Evolutionary conservation across 2,329 filamentous ascomycete genomes (phyloP).

Genomic region (Beauveria pseudobassiana): DNA sequence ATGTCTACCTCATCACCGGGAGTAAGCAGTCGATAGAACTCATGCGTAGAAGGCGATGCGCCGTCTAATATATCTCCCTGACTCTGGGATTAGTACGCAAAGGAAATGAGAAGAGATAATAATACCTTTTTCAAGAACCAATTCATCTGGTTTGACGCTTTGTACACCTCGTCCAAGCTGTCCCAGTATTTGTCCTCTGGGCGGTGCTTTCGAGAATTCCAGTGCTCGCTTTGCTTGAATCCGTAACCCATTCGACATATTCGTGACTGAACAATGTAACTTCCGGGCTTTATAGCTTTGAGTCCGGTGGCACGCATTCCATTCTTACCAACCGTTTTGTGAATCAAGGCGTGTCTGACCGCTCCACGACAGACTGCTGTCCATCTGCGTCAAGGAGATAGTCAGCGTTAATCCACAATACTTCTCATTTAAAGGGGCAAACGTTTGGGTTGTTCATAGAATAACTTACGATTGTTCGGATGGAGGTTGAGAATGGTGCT

Average conservation of each 20-base stretch:
- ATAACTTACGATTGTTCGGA: conserved; percentile 27
- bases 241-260: background rate
- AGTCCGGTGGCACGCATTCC: too few relatives aligned
- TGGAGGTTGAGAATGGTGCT: conserved; percentile 23
- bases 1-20: background rate
- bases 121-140: conserved; percentile 23
- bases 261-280: background rate
- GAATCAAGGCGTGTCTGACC: conserved; percentile 14
- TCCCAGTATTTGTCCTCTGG: too few relatives aligned
- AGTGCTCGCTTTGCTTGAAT: background rate
- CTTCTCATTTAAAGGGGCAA: background rate
- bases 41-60: background rate
- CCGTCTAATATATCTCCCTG: conserved; percentile 13
- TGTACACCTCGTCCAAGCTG: background rate
- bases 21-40: background rate
- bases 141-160: conserved; percentile 15
- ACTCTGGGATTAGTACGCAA: accelerated
- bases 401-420: background rate
- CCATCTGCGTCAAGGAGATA: conserved; percentile 20
- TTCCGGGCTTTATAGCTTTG: too few relatives aligned
- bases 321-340: background rate
- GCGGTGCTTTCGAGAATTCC: too few relatives aligned
- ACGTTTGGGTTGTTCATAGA: accelerated
- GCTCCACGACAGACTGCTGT: conserved; percentile 28
- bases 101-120: accelerated